Conservation (phyloP, 768 basidiomycete species). For the Porphyrellus cyaneotinctus region DNA sequence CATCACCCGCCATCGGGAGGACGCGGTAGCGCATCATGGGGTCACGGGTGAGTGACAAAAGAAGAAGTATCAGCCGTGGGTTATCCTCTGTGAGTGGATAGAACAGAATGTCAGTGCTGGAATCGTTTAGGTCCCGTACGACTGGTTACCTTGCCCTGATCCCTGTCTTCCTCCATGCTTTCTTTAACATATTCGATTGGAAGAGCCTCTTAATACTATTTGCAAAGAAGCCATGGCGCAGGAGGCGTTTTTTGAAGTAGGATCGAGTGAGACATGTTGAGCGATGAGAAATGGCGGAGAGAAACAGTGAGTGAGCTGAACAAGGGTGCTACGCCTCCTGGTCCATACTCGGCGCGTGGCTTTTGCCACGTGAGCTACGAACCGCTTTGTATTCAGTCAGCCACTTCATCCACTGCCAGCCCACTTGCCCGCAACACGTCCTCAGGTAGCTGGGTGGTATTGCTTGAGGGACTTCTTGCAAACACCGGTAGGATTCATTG, state of each 20-base stretch:
- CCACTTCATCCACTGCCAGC: conserved; percentile 8
- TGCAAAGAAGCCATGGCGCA: background rate
- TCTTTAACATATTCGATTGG: background rate
- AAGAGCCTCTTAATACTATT: background rate
- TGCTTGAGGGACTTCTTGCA: background rate
- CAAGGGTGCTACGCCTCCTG: conserved; percentile 32
- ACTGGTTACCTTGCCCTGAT: conserved; percentile 27
- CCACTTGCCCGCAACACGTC: background rate
- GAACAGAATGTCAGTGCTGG: conserved; percentile 9
- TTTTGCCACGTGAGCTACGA: conserved; percentile 28
- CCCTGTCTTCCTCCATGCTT: conserved; percentile 7
- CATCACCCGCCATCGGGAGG: conserved; percentile 24
- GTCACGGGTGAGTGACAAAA: background rate
- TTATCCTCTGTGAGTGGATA: background rate
- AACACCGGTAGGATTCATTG: too few relatives aligned
- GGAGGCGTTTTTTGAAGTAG: conserved; percentile 2
- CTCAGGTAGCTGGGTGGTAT: background rate
- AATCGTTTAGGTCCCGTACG: conserved; percentile 4
- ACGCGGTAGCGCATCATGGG: conserved; percentile 6
- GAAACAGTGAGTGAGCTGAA: conserved; percentile 30
- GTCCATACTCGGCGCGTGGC: conserved; percentile 30
- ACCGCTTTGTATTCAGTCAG: conserved; percentile 17
- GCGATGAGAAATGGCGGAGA: conserved; percentile 29
- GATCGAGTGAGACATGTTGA: conserved; percentile 16
- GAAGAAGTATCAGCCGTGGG: background rate